Base-by-base conservation (phyloP, 1,284 basidiomycete genomes). In the Ceratobasidium sp. region DNA sequence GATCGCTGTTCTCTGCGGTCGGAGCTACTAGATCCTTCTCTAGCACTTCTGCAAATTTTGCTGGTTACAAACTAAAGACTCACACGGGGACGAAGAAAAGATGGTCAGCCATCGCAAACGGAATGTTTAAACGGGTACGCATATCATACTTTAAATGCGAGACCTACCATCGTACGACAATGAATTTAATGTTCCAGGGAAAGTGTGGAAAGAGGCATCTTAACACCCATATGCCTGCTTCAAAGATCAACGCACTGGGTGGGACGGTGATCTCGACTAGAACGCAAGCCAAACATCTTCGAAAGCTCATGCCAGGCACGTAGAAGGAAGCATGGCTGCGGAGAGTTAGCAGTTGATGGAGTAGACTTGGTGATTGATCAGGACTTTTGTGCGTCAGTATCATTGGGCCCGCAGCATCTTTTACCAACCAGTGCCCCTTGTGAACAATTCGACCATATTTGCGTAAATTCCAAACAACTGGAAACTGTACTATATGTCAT, bases 31-130 rank as follows among this genome's bases (percentile, higher is more conserved):
- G 62, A 13, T 21, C 16, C 1, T 66, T 66, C 52, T 66, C 62
- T 13, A 66, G 23, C 13, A 66, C 49, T 23, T 41, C 33, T 27
- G 11, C 41, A 27, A 66, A 44, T 25, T 11, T 56, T 30, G 62
- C 62, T 46, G 62, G 62, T 11, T 66, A 66, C 29, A 91, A 91
- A 78, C 79, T 91, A 73, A 91, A 91, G 77, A 84, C 87, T 0
- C 89, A 91, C 76, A 86, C 83, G 2, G 90, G 89, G 9, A 83
- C 89, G n/a, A 91, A 90, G 80, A 91, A 91, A 77, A 80, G 89
- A 72, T 91, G 88, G 88, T 80, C 83, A 71, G 85, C 87, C 1
- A 78, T 91, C 42, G 82, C 83, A 16, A 86, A 83, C 25, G 86
- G 88, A 33, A 76, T 80, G n/a, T 91, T 91, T 80, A 91, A 91